Evolutionary conservation across 1,284 basidiomycete species (phyloP), one percentile per base, ranked within the genome.

Genomic region (Papiliotrema terrestris): DNA sequence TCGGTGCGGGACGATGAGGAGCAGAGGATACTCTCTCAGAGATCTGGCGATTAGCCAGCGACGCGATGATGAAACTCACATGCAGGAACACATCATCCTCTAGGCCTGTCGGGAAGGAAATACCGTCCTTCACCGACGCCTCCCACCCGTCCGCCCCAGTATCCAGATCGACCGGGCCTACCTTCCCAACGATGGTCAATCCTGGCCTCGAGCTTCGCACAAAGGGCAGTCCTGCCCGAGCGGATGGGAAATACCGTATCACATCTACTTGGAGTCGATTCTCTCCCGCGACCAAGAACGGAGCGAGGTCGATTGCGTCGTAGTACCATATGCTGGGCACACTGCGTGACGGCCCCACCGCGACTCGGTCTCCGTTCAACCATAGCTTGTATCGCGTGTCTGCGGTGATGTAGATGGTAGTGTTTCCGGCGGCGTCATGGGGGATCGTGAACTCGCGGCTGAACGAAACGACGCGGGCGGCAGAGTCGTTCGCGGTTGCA

Each of bases 331-430:
- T 54, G 19, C 47, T 35, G 1, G 59, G 54, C 29, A 52, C 56
- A 23, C 55, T 48, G 23, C 60, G 50, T 1, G 61, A 52, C 0
- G 66, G 66, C 5, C 66, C 66, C n/a, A 68, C 58, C 14, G 57
- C 43, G 5, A 63, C 62, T 46, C 64, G 51, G 1, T 23, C 15
- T 2, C 62, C 64, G 35, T 68, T 68, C 32, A 68, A 54, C 35
- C 62, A 26, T 23, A 68, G 58, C 52, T 68, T 68, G 58, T 68
- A 68, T 14, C 66, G 54, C 4, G 66, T 68, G 45, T 68, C 66
- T 8, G 66, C 66, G 8, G 62, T 63, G 45, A 60, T 55, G 49
- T 62, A 60, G 32, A 66, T 45, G n/a, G 51, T 14, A 6, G 57
- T 56, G 2, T 32, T 38, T 6, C 29, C 11, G 15, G 59, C 46